A percentile compares a stretch with the other conserved stretches of the same genome.
Conservation (phyloP, 768 basidiomycete species). For the Mycena polygramma region DNA sequence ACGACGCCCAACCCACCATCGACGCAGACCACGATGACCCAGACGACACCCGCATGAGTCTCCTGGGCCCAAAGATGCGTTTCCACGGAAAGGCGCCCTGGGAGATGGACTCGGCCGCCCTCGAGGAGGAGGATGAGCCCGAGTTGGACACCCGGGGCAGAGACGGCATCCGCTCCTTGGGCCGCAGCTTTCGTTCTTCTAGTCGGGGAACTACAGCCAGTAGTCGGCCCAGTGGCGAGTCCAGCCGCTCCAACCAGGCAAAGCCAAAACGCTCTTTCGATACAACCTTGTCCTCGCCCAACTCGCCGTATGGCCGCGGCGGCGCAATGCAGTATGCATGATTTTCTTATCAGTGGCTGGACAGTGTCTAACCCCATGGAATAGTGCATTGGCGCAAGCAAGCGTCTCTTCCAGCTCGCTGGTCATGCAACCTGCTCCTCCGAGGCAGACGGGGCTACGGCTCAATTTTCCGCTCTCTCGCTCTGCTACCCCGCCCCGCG, state of each 20-base stretch:
- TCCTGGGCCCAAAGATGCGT: constrained; percentile 87
- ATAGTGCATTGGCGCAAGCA: constrained; percentile 67
- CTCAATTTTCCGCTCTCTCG: constrained; percentile 37
- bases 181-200: constrained; percentile 60
- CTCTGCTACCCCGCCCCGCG: constrained; percentile 48
- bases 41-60: constrained; percentile 68
- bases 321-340: constrained; percentile 71
- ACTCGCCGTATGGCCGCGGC: constrained; percentile 57
- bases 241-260: constrained; percentile 60
- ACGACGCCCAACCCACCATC: constrained; percentile 50
- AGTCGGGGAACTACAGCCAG: constrained; percentile 56
- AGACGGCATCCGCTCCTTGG: constrained; percentile 54
- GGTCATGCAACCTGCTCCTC: constrained; percentile 22
- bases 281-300: constrained; percentile 59
- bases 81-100: constrained; percentile 87
- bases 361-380: constrained; percentile 8
- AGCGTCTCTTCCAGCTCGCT: constrained; percentile 31
- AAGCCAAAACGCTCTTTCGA: constrained; percentile 73
- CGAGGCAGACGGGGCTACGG: constrained; percentile 31
- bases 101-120: constrained; percentile 70
- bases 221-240: constrained; percentile 76
- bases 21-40: constrained; percentile 59
- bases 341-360: too few relatives aligned
- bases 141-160: constrained; percentile 58
- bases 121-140: constrained; percentile 62